Percentiles rank a stretch among this genome's conserved stretches.
Conservation (phyloP, 2,329 filamentous ascomycete species). For the Colletotrichum theobromicola region DNA sequence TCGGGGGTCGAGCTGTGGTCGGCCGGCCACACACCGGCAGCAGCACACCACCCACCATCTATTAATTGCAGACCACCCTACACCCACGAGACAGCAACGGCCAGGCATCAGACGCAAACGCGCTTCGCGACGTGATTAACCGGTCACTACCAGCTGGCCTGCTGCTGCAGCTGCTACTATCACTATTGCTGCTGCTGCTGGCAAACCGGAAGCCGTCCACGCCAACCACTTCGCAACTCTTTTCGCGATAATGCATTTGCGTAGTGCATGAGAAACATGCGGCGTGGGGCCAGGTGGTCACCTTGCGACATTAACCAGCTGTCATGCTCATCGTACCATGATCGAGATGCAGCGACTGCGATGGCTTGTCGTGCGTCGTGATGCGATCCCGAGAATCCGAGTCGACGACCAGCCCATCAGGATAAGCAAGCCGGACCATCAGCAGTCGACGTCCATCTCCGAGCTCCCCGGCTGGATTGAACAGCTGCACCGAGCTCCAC, state of each 20-base stretch:
- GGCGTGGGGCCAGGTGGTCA: conserved; percentile 1
- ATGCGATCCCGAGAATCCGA: neutral
- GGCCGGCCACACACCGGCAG: neutral
- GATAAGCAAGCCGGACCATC: neutral
- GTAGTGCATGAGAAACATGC: conserved; percentile 20
- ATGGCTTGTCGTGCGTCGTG: neutral
- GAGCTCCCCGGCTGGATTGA: neutral
- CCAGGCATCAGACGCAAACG: neutral
- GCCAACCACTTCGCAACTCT: conserved; percentile 15
- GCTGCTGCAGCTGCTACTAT: neutral
- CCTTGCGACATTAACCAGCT: neutral
- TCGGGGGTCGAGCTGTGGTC: neutral
- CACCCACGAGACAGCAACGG: neutral
- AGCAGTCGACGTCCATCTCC: neutral
- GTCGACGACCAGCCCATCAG: neutral
- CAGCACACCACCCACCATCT: neutral
- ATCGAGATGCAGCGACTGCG: neutral
- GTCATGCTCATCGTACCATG: neutral
- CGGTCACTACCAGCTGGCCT: neutral
- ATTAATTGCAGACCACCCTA: neutral
- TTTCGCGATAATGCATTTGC: conserved; percentile 8
- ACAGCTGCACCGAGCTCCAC: neutral
- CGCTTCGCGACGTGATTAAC: conserved; percentile 1
- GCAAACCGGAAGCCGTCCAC: conserved; percentile 1
- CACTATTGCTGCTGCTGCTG: neutral